Evolutionary conservation across 1,139 yeast genomes (phyloP).

Genomic region (Pichia sp.): DNA sequence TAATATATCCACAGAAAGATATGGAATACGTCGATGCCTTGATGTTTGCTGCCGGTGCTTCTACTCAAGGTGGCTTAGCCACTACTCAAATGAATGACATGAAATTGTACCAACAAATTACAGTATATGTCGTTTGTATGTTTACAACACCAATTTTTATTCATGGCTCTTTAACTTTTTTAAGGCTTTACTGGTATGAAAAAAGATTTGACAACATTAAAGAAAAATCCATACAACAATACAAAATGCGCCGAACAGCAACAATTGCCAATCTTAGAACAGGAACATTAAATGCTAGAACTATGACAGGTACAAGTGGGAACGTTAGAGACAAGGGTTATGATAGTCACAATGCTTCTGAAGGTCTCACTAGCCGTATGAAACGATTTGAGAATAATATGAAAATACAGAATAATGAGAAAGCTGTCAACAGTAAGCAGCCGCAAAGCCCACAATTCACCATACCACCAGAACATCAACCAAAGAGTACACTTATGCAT

Average conservation of each 20-base stretch:
- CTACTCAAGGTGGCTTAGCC: slow-evolving; percentile 91
- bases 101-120: slow-evolving; percentile 71
- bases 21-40: slow-evolving; percentile 71
- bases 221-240: slow-evolving; percentile 65
- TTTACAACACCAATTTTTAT: slow-evolving; percentile 86
- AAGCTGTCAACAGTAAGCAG: background rate
- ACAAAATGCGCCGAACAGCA: slow-evolving; percentile 73
- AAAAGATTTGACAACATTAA: slow-evolving; percentile 80
- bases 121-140: slow-evolving; percentile 54
- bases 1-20: slow-evolving; percentile 70
- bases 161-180: slow-evolving; percentile 70
- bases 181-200: slow-evolving; percentile 89
- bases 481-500: background rate
- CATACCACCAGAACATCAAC: background rate
- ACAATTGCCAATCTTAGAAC: slow-evolving; percentile 60
- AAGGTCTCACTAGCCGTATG: slow-evolving; percentile 26
- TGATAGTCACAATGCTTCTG: slow-evolving; percentile 30
- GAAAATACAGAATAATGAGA: background rate
- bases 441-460: no score
- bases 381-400: slow-evolving; percentile 13
- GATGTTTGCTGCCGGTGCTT: slow-evolving; percentile 68
- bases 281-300: slow-evolving; percentile 28
- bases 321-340: slow-evolving; percentile 5
- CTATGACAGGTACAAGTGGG: slow-evolving; percentile 16
- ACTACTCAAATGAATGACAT: slow-evolving; percentile 63